These are phyloP conservation scores for Medicago arabica DNA, from an alignment of 306 rosid genomes.

Conservation along the genomic window DNA sequence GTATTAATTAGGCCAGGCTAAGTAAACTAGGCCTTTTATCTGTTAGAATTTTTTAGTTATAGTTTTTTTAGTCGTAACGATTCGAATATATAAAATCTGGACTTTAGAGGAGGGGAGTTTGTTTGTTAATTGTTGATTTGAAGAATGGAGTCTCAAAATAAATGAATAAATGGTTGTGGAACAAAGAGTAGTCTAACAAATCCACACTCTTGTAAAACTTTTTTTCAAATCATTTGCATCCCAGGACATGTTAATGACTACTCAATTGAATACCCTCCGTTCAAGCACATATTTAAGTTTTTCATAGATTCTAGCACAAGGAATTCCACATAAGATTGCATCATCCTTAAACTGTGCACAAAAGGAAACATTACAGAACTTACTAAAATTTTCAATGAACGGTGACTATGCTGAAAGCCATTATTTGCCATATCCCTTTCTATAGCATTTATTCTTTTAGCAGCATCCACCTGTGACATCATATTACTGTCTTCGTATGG, in stretches of 20 bases:
- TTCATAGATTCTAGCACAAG: conserved; percentile 13
- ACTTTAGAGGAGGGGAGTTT: no score
- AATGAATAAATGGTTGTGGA: no score
- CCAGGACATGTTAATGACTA: no score
- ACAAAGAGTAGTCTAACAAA: no score
- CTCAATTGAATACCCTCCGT: conserved; percentile 12
- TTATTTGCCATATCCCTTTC: conserved; percentile 73
- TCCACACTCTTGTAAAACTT: no score
- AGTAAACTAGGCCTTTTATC: no score
- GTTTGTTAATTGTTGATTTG: background rate
- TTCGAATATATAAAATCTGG: no score
- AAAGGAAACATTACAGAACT: conserved; percentile 40
- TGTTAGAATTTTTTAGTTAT: no score
- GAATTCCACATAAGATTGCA: conserved; percentile 28
- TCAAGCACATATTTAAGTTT: conserved; percentile 26
- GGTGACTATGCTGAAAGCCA: conserved; percentile 71
- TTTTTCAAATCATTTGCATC: no score
- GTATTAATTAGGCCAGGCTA: background rate
- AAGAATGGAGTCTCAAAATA: no score
- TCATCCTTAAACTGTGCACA: conserved; percentile 39
- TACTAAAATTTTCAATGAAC: conserved; percentile 74
- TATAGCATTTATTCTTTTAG: conserved; percentile 72
- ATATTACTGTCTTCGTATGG: conserved; percentile 72
- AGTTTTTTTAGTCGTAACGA: no score
- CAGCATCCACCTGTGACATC: conserved; percentile 65